These are phyloP conservation scores for Paramyrothecium roridum DNA, from an alignment of 2,329 filamentous ascomycete species.

Conservation along the genomic window DNA sequence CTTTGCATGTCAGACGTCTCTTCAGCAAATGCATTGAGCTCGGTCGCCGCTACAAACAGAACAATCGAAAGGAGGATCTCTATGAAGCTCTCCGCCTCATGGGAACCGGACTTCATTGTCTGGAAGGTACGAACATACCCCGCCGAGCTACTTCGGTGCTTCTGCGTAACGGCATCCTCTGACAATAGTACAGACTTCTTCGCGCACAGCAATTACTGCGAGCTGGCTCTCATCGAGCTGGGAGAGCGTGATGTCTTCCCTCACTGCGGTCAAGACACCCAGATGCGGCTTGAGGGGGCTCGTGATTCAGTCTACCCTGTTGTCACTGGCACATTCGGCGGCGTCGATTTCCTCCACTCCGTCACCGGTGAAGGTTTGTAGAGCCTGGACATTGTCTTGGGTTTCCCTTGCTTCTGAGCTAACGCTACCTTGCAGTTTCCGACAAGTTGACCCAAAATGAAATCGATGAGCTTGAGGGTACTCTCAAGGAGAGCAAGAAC, in stretches of 20 bases:
- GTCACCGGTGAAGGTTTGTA: slow-evolving; percentile 65
- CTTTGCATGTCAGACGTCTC: slow-evolving; percentile 70
- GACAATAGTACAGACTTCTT: slow-evolving; percentile 64
- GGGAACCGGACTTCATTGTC: slow-evolving; percentile 84
- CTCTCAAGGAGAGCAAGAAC: slow-evolving; percentile 62
- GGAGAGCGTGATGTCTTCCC: slow-evolving; percentile 81
- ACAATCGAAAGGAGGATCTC: slow-evolving; percentile 65
- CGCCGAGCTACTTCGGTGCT: not conserved
- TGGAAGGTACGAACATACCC: slow-evolving; percentile 56
- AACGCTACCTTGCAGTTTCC: slow-evolving; percentile 49
- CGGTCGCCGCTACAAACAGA: slow-evolving; percentile 65
- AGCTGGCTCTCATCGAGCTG: slow-evolving; percentile 83
- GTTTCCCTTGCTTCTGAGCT: slow-evolving; percentile 8
- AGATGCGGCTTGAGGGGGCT: slow-evolving; percentile 66
- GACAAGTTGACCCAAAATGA: slow-evolving; percentile 92
- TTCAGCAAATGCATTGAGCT: slow-evolving; percentile 74
- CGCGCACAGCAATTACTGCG: slow-evolving; percentile 90
- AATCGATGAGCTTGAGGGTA: slow-evolving; percentile 82
- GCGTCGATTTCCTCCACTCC: slow-evolving; percentile 90
- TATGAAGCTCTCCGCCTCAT: slow-evolving; percentile 83
- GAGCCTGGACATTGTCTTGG: not conserved
- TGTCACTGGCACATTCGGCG: slow-evolving; percentile 89
- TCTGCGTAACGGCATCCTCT: slow-evolving; percentile 1
- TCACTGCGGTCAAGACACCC: slow-evolving; percentile 76
- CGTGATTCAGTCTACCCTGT: slow-evolving; percentile 70